A percentile compares a stretch with the other conserved stretches of the same genome.
These are phyloP conservation scores for Tetraselmis striata DNA, from an alignment of 139 green algal species.

Conservation along the genomic window DNA sequence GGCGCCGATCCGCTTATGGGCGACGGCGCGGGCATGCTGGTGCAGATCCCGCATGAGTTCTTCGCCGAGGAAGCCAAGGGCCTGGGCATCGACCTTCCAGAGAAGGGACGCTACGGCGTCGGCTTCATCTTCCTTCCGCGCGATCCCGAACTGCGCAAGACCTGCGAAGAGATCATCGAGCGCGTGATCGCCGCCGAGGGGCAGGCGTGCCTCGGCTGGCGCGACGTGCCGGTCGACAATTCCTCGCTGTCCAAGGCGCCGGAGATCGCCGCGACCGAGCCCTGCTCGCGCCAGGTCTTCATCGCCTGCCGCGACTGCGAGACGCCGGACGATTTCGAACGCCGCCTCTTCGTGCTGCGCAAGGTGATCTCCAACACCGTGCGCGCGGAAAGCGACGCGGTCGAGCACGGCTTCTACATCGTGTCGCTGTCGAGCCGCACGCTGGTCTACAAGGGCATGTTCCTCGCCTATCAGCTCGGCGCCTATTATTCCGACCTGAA, in stretches of 20 bases:
- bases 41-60: conserved; percentile 84
- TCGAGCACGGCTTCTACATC: conserved; percentile 82
- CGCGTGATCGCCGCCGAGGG: conserved; percentile 46
- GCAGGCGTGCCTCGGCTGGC: conserved; percentile 73
- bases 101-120: conserved; percentile 69
- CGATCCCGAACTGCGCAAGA: conserved; percentile 44
- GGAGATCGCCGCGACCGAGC: conserved; percentile 35
- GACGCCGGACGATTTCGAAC: too few relatives aligned
- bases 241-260: conserved; percentile 34
- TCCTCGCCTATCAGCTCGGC: conserved; percentile 78
- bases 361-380: conserved; percentile 65
- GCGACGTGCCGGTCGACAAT: conserved; percentile 79
- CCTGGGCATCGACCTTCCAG: conserved; percentile 63
- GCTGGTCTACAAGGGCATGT: conserved; percentile 96
- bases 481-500: conserved; percentile 85
- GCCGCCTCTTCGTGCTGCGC: conserved; percentile 80
- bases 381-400: conserved; percentile 11
- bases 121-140: conserved; percentile 83
- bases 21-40: conserved; percentile 89
- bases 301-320: too few relatives aligned
- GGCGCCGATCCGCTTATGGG: conserved; percentile 74
- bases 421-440: conserved; percentile 82
- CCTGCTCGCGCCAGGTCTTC: background rate
- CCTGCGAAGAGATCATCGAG: conserved; percentile 54
- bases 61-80: conserved; percentile 49